Conservation (phyloP, 108 stramenopile species). For the Skeletonema potamos region DNA sequence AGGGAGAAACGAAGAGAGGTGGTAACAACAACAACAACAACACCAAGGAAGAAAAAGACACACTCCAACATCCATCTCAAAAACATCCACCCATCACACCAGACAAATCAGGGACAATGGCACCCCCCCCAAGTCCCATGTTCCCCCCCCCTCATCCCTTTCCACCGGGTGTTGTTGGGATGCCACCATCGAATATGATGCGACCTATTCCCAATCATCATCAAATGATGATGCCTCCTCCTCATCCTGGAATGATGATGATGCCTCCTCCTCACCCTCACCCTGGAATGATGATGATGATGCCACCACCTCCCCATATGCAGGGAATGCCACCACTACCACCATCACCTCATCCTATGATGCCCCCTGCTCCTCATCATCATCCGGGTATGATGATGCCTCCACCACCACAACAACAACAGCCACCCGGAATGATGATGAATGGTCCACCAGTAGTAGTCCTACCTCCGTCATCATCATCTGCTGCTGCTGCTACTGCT, state of each 20-base stretch:
- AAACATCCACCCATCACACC: not conserved
- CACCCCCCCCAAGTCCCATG: conserved; percentile 42
- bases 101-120: conserved; percentile 19
- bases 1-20: not conserved
- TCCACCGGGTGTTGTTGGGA: not conserved
- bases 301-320: conserved; percentile 26
- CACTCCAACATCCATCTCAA: too few relatives aligned
- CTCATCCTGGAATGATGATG: conserved; percentile 8
- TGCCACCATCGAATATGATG: conserved; percentile 8
- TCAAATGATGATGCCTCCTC: conserved; percentile 15
- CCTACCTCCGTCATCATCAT: not conserved
- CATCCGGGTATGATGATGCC: conserved; percentile 20
- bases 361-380: conserved; percentile 1
- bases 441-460: not conserved
- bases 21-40: not conserved
- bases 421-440: not conserved
- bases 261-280: too few relatives aligned
- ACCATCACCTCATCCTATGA: not conserved
- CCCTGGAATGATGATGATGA: conserved; percentile 10
- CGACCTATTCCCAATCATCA: not conserved
- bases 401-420: conserved; percentile 9
- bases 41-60: too few relatives aligned
- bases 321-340: conserved; percentile 32
- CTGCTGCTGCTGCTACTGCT: too few relatives aligned
- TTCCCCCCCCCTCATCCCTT: conserved; percentile 29